Conservation (phyloP, 352 stramenopile genomes). For the Phytophthora fragariae region DNA sequence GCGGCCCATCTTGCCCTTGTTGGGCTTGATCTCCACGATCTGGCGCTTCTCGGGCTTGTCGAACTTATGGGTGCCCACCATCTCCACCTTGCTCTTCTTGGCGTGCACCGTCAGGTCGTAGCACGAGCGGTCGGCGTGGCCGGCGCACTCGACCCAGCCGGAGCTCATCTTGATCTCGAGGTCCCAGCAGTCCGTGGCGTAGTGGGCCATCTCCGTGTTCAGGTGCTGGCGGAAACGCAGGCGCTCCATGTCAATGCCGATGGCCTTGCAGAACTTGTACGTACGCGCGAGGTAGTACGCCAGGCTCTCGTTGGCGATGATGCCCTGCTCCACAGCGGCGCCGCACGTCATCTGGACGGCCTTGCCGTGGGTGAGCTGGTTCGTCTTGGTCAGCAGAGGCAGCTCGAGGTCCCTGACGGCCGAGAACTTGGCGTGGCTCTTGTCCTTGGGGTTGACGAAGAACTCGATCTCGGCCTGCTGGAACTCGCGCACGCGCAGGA, state of each 20-base stretch:
- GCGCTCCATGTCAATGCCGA: constrained; percentile 94
- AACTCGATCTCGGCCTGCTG: constrained; percentile 99
- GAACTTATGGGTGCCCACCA: constrained; percentile 91
- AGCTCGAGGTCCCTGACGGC: constrained; percentile 84
- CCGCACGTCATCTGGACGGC: constrained; percentile 92
- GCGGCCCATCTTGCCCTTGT: constrained; percentile 97
- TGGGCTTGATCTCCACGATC: constrained; percentile 94
- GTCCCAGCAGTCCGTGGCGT: constrained; percentile 99
- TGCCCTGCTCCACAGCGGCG: constrained; percentile 92
- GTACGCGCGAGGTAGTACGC: constrained; percentile 99
- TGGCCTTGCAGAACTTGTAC: constrained; percentile 95
- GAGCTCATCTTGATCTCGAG: constrained; percentile 98
- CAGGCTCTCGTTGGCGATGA: constrained; percentile 99
- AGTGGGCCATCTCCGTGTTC: constrained; percentile 99
- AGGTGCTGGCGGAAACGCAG: constrained; percentile 99
- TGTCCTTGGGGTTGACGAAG: constrained; percentile 99
- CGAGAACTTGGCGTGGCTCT: constrained; percentile 97
- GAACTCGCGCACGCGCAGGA: constrained; percentile 99
- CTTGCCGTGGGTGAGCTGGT: constrained; percentile 98
- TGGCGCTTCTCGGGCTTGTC: constrained; percentile 95
- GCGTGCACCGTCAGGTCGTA: constrained; percentile 96
- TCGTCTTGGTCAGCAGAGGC: constrained; percentile 93
- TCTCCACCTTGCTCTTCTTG: constrained; percentile 90
- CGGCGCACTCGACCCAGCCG: constrained; percentile 99
- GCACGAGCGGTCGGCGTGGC: constrained; percentile 98